Base-by-base conservation (phyloP, 257 asterid genomes). In the Lantana camara region DNA sequence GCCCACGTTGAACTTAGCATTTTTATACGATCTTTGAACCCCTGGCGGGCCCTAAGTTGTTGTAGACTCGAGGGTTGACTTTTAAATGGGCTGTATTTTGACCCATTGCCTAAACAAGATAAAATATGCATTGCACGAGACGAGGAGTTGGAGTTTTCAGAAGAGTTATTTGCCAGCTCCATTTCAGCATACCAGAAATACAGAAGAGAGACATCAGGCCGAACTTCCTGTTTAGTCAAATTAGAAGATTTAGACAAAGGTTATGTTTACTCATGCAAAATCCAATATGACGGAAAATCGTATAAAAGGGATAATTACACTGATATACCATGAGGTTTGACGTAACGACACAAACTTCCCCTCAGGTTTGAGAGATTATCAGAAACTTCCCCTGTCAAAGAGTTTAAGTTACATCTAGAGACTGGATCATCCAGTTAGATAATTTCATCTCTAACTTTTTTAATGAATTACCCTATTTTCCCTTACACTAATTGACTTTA, bases 151-250 rank as follows among this genome's bases (percentile, higher is more conserved):
- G 85, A 72, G 63, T 70, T 71, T 63, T 62, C 82, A 47, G 75
- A 75, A 74, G 77, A 53, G 46, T 46, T 55, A 30, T 81, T 75
- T 23, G 80, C 80, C 62, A 85, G 80, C 83, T 94, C 99, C 83
- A 76, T 70, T 77, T 94, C 90, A 17, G 99, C 92, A 71, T 94
- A 94, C 97, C 99, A 94, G 46, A 87, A 80, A 75, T 94, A 80
- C 78, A 94, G 76, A 59, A 93, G 90, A 73, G 88, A 75, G 35
- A 86, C 87, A 54, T 68, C 79, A 41, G 82, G 73, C 70, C 60
- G 87, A 73, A 62, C 51, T 60, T 83, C 92, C 99, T 90, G 85
- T 61, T 63, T 51, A 58, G 15, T 42, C 57, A 70, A 66, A 53
- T 65, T 42, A 41, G 66, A 66, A 37, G 42, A 61, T 27, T 45